phyloP scores from a whole-genome alignment of 2,329 filamentous ascomycete genomes.

The Colletotrichum costaricense region DNA sequence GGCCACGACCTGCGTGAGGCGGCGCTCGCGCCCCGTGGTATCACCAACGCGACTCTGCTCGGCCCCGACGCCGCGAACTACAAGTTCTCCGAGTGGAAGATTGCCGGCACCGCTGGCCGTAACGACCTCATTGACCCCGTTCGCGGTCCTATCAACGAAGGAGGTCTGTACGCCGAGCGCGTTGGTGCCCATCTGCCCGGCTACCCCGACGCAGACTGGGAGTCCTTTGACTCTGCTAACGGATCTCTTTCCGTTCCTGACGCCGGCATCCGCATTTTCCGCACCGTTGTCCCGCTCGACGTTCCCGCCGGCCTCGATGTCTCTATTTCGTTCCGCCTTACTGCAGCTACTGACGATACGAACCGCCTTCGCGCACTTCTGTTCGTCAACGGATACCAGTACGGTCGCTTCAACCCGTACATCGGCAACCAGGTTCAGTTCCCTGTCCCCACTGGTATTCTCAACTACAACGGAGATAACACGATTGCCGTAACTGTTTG shows the following conservation, averaged over 20 bases:
- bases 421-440: conserved; percentile 71
- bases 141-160: conserved; percentile 67
- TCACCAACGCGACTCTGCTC: conserved; percentile 63
- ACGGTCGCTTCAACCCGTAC: conserved; percentile 68
- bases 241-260: conserved; percentile 55
- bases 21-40: conserved; percentile 61
- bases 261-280: conserved; percentile 67
- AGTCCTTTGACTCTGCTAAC: conserved; percentile 40
- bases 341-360: conserved; percentile 52
- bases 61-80: conserved; percentile 44
- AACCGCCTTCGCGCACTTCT: conserved; percentile 62
- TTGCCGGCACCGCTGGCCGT: conserved; percentile 67
- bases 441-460: conserved; percentile 68
- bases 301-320: conserved; percentile 65
- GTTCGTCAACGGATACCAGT: conserved; percentile 75
- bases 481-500: conserved; percentile 68
- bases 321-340: conserved; percentile 65
- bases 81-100: conserved; percentile 65
- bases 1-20: conserved; percentile 66
- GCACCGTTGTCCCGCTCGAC: conserved; percentile 61
- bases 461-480: conserved; percentile 69
- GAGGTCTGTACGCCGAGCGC: conserved; percentile 67
- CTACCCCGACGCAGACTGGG: conserved; percentile 61
- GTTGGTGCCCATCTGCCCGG: conserved; percentile 69
- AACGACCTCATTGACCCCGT: conserved; percentile 64